A percentile compares a stretch with the other conserved stretches of the same genome.
These are phyloP conservation scores for Escallonia herrerae DNA, from an alignment of 129 eudicot species.

Conservation along the genomic window DNA sequence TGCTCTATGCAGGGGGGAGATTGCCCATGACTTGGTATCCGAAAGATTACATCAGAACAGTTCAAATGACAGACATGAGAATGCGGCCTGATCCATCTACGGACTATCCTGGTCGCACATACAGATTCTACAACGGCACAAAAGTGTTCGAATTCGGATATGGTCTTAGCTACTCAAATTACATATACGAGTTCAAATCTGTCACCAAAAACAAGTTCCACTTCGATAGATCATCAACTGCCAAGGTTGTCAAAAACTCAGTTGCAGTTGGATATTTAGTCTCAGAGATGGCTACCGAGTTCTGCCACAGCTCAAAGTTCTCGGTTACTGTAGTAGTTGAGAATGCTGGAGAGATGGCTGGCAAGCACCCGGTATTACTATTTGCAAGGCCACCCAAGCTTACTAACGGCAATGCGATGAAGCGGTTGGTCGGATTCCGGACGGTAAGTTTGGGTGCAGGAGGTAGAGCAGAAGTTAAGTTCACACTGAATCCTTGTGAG, in stretches of 20 bases:
- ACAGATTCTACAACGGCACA: constrained; percentile 77
- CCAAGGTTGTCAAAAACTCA: not conserved
- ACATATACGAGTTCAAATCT: constrained; percentile 42
- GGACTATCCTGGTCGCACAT: constrained; percentile 91
- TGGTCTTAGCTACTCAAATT: constrained; percentile 95
- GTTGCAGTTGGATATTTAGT: constrained; percentile 16
- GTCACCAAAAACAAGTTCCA: constrained; percentile 48
- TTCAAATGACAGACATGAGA: constrained; percentile 98
- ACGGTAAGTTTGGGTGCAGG: constrained; percentile 30
- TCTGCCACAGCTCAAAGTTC: constrained; percentile 31
- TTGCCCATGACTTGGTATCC: constrained; percentile 97
- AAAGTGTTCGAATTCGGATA: constrained; percentile 69
- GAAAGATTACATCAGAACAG: constrained; percentile 42
- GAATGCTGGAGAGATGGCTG: constrained; percentile 31
- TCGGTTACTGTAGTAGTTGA: constrained; percentile 31
- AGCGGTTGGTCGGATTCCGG: constrained; percentile 45
- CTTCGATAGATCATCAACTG: constrained; percentile 9
- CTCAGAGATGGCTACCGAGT: constrained; percentile 21
- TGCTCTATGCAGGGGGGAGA: constrained; percentile 64
- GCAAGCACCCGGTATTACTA: constrained; percentile 47
- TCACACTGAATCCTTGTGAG: constrained; percentile 39
- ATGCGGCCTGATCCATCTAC: constrained; percentile 73
- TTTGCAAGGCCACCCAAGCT: constrained; percentile 19
- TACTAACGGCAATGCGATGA: constrained; percentile 19
- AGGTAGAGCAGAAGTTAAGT: constrained; percentile 16